Conservation (phyloP, 352 stramenopile species). For the Phytophthora sojae region DNA sequence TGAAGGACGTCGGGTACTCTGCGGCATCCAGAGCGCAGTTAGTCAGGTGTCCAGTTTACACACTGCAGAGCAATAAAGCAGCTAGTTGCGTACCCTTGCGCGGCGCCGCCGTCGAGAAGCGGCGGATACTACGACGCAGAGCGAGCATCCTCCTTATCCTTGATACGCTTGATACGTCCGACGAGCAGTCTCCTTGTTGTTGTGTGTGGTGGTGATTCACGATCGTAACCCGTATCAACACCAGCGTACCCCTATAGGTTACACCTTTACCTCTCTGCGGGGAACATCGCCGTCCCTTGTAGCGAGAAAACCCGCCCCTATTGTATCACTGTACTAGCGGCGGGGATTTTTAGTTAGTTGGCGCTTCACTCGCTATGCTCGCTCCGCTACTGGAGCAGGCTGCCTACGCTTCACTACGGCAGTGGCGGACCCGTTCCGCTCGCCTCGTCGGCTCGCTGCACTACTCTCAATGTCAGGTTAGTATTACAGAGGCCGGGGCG, state of each 20-base stretch:
- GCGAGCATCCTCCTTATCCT: slow-evolving; percentile 34
- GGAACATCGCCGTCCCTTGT: not conserved
- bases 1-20: slow-evolving; percentile 87
- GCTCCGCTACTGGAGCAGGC: too few species aligned
- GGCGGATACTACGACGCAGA: slow-evolving; percentile 39
- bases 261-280: not conserved
- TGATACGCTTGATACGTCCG: not conserved
- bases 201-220: not conserved
- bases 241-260: not conserved
- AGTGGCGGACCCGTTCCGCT: too few species aligned
- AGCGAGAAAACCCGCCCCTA: not conserved
- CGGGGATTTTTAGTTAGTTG: too few species aligned
- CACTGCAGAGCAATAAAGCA: too few species aligned
- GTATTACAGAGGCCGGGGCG: too few species aligned
- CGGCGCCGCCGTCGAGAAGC: slow-evolving; percentile 53
- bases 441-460: too few species aligned
- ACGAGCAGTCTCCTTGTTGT: not conserved
- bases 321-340: too few species aligned
- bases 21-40: not conserved
- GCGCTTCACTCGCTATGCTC: too few species aligned
- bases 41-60: not conserved
- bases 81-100: slow-evolving; percentile 40
- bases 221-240: not conserved
- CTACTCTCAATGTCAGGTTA: too few species aligned
- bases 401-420: too few species aligned